A percentile compares a stretch with the other conserved stretches of the same genome.
Conservation (phyloP, 352 stramenopile genomes). For the Phytophthora quininea region DNA sequence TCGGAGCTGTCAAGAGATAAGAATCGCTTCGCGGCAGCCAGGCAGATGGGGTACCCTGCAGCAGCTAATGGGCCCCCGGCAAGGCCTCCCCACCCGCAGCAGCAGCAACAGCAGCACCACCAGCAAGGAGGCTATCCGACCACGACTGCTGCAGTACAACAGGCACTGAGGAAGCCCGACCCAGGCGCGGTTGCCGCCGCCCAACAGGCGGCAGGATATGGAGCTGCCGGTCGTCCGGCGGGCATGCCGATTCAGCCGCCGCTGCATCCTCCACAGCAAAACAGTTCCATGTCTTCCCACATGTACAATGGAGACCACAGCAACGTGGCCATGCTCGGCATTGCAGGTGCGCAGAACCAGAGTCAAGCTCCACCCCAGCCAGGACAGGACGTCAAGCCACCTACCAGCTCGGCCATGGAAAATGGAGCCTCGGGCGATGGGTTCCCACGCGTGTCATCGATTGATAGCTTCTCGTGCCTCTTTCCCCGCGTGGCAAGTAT, state of each 20-base stretch:
- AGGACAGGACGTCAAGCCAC: constrained; percentile 28
- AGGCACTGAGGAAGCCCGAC: constrained; percentile 32
- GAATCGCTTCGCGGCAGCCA: constrained; percentile 53
- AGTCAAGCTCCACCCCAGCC: constrained; percentile 12
- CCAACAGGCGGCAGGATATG: constrained; percentile 25
- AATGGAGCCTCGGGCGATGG: constrained; percentile 33
- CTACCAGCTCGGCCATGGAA: constrained; percentile 20
- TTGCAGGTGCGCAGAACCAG: constrained; percentile 41
- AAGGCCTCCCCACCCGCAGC: constrained; percentile 10
- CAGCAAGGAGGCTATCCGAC: constrained; percentile 21
- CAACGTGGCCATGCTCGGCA: constrained; percentile 45
- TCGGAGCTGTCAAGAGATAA: constrained; percentile 82
- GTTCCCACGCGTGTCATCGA: constrained; percentile 79
- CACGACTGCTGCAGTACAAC: constrained; percentile 5
- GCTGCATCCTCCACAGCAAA: constrained; percentile 37
- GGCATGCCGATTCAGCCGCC: constrained; percentile 40
- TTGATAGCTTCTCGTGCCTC: constrained; percentile 85
- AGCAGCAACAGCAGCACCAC: constrained; percentile 20
- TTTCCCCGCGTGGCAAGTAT: constrained; percentile 85
- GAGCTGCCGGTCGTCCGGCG: constrained; percentile 7
- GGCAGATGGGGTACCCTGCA: constrained; percentile 40
- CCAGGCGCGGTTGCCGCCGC: constrained; percentile 18
- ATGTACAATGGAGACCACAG: constrained; percentile 46
- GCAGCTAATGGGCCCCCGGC: constrained; percentile 13
- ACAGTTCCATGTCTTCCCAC: constrained; percentile 33